phyloP scores from a whole-genome alignment of 2,329 filamentous ascomycete species.

The Nemania serpens region DNA sequence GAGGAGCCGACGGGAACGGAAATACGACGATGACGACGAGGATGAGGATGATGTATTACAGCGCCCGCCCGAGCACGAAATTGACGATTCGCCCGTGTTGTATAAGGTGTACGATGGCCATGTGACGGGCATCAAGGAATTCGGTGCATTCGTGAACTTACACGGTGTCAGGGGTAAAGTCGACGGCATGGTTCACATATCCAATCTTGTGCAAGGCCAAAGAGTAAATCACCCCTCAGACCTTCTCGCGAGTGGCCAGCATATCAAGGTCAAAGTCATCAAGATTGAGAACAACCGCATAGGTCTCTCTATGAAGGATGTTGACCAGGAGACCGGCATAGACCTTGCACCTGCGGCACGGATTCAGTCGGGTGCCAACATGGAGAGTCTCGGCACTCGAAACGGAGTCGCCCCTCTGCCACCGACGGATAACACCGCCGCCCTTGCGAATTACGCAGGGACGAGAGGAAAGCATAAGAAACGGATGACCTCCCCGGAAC shows the following conservation, averaged over 20 bases:
- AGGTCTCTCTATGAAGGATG: constrained; percentile 95
- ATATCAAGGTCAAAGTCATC: constrained; percentile 89
- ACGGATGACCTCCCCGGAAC: constrained; percentile 91
- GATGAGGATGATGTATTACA: constrained; percentile 65
- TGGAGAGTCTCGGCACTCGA: constrained; percentile 72
- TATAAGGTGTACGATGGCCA: constrained; percentile 90
- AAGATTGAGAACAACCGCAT: constrained; percentile 83
- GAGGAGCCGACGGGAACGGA: constrained; percentile 51
- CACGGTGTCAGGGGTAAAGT: constrained; percentile 84
- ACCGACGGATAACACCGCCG: constrained; percentile 56
- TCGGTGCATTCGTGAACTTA: constrained; percentile 94
- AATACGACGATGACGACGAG: constrained; percentile 47
- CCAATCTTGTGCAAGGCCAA: constrained; percentile 80
- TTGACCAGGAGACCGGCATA: constrained; percentile 85
- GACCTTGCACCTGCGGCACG: constrained; percentile 80
- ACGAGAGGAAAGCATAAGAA: constrained; percentile 72
- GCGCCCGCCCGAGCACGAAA: constrained; percentile 69
- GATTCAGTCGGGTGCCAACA: constrained; percentile 88
- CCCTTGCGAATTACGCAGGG: constrained; percentile 65
- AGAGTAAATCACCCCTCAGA: constrained; percentile 93
- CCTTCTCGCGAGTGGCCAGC: constrained; percentile 76
- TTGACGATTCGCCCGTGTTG: constrained; percentile 80
- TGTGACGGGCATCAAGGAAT: constrained; percentile 92
- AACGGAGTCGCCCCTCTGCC: constrained; percentile 53
- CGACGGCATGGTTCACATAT: constrained; percentile 92